These are phyloP conservation scores for Amphichorda felina DNA, from an alignment of 2,329 filamentous ascomycete genomes.

Conservation along the genomic window DNA sequence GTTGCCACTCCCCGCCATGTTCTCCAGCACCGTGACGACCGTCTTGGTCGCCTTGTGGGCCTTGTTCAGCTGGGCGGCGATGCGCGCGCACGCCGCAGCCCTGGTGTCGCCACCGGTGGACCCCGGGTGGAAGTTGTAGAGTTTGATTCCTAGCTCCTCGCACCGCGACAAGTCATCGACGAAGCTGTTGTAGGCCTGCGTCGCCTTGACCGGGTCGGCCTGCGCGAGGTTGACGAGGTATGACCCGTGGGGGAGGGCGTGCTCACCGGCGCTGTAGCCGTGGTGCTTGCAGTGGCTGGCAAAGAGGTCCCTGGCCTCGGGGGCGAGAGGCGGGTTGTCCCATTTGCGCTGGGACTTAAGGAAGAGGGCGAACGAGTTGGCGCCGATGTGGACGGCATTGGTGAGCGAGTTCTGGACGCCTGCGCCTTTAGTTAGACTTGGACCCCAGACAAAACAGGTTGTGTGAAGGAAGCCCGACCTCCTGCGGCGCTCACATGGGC, in stretches of 20 bases:
- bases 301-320: constrained; percentile 59
- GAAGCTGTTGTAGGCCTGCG: constrained; percentile 78
- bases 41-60: constrained; percentile 64
- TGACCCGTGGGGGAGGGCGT: constrained; percentile 83
- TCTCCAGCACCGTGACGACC: constrained; percentile 82
- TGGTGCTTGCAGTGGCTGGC: constrained; percentile 54
- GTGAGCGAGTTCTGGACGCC: constrained; percentile 80
- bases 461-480: constrained; percentile 32
- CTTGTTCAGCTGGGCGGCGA: constrained; percentile 72
- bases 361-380: constrained; percentile 89
- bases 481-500: constrained; percentile 87
- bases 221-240: constrained; percentile 96
- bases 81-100: constrained; percentile 60
- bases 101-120: constrained; percentile 60
- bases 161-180: constrained; percentile 80
- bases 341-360: constrained; percentile 95
- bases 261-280: constrained; percentile 56
- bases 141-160: constrained; percentile 68
- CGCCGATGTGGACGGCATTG: constrained; percentile 71
- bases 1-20: constrained; percentile 87
- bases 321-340: constrained; percentile 66
- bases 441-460: too few relatives aligned
- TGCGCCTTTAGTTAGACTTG: constrained; percentile 17
- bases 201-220: constrained; percentile 63
- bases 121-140: constrained; percentile 99